phyloP scores from a whole-genome alignment of 1,139 yeast species.

The Taphrina communis region DNA sequence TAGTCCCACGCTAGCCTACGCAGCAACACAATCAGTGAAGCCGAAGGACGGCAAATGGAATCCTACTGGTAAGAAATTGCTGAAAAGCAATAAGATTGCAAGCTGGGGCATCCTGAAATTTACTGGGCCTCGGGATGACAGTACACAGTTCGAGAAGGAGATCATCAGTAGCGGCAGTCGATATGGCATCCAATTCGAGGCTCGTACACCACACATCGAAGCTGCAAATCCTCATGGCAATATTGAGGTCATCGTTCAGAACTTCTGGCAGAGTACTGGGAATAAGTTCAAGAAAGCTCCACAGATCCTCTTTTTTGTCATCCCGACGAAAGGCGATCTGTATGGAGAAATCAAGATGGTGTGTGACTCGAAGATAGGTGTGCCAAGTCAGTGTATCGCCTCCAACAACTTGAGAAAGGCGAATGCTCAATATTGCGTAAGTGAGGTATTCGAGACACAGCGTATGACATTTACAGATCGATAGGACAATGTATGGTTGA shows the following conservation, averaged over 20 bases:
- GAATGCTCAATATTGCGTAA: slow-evolving; percentile 37
- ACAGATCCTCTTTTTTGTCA: slow-evolving; percentile 42
- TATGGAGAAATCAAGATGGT: slow-evolving; percentile 43
- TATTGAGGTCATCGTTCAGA: slow-evolving; percentile 33
- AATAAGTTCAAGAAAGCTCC: slow-evolving; percentile 42
- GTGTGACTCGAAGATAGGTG: slow-evolving; percentile 43
- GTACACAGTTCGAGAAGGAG: slow-evolving; percentile 22
- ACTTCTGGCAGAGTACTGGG: slow-evolving; percentile 41
- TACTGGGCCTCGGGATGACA: slow-evolving; percentile 40
- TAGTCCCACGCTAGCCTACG: slow-evolving; percentile 42
- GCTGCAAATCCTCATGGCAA: slow-evolving; percentile 35
- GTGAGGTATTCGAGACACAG: not conserved
- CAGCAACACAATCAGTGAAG: slow-evolving; percentile 10
- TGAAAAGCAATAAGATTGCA: slow-evolving; percentile 37
- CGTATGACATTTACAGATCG: slow-evolving; percentile 29
- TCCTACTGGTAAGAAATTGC: slow-evolving; percentile 41
- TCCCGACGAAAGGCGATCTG: slow-evolving; percentile 42
- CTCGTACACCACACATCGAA: slow-evolving; percentile 29
- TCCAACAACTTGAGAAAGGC: slow-evolving; percentile 40
- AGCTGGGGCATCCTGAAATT: slow-evolving; percentile 45
- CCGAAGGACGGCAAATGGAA: slow-evolving; percentile 45
- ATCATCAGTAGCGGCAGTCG: slow-evolving; percentile 4
- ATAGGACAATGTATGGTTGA: slow-evolving; percentile 48
- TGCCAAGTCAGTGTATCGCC: slow-evolving; percentile 43
- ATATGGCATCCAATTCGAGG: slow-evolving; percentile 20